Percentiles rank a stretch among this genome's conserved stretches.
Evolutionary conservation across 1,139 yeast genomes (phyloP).

Genomic region (Tardiomyces digboiensis): DNA sequence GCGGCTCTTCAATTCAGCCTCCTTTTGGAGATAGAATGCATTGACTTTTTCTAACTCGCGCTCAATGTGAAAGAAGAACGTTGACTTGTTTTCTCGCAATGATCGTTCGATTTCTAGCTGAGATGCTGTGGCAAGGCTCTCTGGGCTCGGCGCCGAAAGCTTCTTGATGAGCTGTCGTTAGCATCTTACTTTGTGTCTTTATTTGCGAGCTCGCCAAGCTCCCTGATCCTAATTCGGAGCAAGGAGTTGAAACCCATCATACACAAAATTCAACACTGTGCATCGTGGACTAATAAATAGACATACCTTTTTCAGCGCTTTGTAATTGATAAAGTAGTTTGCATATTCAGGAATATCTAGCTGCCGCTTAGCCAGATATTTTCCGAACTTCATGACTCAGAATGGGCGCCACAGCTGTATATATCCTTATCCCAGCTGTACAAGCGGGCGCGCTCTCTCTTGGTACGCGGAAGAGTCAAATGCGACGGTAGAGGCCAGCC

Average conservation of each 20-base stretch:
- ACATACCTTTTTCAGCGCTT: constrained; percentile 60
- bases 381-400: constrained; percentile 80
- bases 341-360: constrained; percentile 92
- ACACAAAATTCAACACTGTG: too few relatives aligned
- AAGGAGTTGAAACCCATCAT: constrained; percentile 6
- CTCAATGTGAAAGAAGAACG: constrained; percentile 86
- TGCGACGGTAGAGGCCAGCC: too few relatives aligned
- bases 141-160: constrained; percentile 24
- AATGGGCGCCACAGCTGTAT: too few relatives aligned
- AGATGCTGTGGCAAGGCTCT: constrained; percentile 14
- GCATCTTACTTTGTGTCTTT: constrained; percentile 1
- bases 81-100: constrained; percentile 83
- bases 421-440: too few relatives aligned
- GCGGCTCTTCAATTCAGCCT: constrained; percentile 68
- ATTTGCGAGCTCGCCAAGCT: too few relatives aligned
- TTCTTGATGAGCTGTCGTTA: constrained; percentile 29
- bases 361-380: constrained; percentile 88
- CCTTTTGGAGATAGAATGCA: constrained; percentile 80
- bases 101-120: constrained; percentile 39
- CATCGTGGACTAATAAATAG: constrained; percentile 3
- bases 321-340: constrained; percentile 88
- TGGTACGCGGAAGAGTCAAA: too few relatives aligned
- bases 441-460: too few relatives aligned
- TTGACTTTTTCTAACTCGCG: constrained; percentile 94
- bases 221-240: constrained; percentile 5